A percentile compares a stretch with the other conserved stretches of the same genome.
Evolutionary conservation across 2,329 filamentous ascomycete genomes (phyloP).

Genomic region (Parastagonospora avenae): DNA sequence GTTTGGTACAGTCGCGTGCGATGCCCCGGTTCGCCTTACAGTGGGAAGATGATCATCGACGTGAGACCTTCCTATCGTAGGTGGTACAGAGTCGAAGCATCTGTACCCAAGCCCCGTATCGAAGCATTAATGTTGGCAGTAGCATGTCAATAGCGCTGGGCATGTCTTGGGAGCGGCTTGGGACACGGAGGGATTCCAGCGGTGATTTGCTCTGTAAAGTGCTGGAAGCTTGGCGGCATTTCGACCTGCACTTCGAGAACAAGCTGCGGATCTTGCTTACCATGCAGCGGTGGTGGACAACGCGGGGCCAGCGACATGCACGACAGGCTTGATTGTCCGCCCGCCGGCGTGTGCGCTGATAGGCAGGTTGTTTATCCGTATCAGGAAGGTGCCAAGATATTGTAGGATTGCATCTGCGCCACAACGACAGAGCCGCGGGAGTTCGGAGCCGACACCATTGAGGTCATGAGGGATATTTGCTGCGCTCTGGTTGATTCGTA

Average conservation of each 20-base stretch:
- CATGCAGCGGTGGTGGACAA: constrained; percentile 9
- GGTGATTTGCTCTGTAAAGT: constrained; percentile 17
- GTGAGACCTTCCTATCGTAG: constrained; percentile 44
- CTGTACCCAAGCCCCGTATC: constrained; percentile 17
- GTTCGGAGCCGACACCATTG: constrained; percentile 4
- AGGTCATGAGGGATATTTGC: constrained; percentile 1
- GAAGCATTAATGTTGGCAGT: constrained; percentile 21
- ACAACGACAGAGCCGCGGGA: constrained; percentile 6
- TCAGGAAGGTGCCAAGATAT: constrained; percentile 29
- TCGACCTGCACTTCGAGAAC: constrained; percentile 16
- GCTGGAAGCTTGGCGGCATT: constrained; percentile 21
- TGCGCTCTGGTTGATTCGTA: not conserved
- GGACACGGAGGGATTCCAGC: constrained; percentile 6
- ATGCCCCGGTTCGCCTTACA: constrained; percentile 8
- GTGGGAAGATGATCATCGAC: constrained; percentile 10
- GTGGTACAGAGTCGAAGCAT: constrained; percentile 31
- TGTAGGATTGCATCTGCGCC: constrained; percentile 11
- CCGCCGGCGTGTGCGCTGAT: constrained; percentile 8
- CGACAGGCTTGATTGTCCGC: constrained; percentile 3
- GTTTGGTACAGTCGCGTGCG: constrained; percentile 17
- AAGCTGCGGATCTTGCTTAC: constrained; percentile 11
- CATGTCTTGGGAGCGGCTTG: constrained; percentile 25
- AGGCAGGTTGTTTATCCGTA: constrained; percentile 14
- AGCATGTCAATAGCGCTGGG: constrained; percentile 24
- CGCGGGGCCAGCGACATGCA: constrained; percentile 7